Percentiles rank a stretch among this genome's conserved stretches.
Evolutionary conservation across 2,329 filamentous ascomycete genomes (phyloP).

Genomic region (Phoma herbarum): DNA sequence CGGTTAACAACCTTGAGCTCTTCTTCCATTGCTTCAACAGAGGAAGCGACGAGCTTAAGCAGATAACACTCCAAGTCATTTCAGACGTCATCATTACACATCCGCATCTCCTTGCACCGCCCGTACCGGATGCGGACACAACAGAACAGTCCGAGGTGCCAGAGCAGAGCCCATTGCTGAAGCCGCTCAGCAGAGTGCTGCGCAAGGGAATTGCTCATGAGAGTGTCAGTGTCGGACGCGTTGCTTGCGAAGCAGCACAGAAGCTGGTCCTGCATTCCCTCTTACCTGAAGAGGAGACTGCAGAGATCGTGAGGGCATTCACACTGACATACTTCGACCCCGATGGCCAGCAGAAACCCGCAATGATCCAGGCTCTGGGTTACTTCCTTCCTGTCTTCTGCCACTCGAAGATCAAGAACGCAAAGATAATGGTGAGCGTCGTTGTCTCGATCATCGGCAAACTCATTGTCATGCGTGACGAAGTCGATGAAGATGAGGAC

Average conservation of each 20-base stretch:
- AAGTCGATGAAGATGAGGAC: constrained; percentile 78
- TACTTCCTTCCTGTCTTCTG: constrained; percentile 97
- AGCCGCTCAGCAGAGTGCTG: constrained; percentile 84
- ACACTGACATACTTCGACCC: constrained; percentile 91
- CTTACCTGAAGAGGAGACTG: constrained; percentile 58
- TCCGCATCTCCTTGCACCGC: constrained; percentile 77
- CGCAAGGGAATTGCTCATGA: constrained; percentile 75
- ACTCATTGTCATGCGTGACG: constrained; percentile 66
- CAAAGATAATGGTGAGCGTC: constrained; percentile 79
- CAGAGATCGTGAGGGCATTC: constrained; percentile 81
- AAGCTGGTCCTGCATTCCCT: constrained; percentile 88
- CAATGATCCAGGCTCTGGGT: constrained; percentile 83
- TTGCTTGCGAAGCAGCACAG: constrained; percentile 80
- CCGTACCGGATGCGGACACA: constrained; percentile 47
- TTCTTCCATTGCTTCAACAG: constrained; percentile 97
- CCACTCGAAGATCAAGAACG: constrained; percentile 83
- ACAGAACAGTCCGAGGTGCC: constrained; percentile 50
- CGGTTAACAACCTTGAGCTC: constrained; percentile 87
- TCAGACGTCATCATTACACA: constrained; percentile 93
- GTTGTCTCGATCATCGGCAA: constrained; percentile 78
- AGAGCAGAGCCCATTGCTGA: constrained; percentile 53
- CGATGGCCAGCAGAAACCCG: constrained; percentile 76
- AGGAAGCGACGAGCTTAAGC: constrained; percentile 87
- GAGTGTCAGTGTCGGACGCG: constrained; percentile 78
- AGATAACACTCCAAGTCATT: constrained; percentile 88